Conservation (phyloP, 2,329 filamentous ascomycete genomes). For the Helminthosporium solani region DNA sequence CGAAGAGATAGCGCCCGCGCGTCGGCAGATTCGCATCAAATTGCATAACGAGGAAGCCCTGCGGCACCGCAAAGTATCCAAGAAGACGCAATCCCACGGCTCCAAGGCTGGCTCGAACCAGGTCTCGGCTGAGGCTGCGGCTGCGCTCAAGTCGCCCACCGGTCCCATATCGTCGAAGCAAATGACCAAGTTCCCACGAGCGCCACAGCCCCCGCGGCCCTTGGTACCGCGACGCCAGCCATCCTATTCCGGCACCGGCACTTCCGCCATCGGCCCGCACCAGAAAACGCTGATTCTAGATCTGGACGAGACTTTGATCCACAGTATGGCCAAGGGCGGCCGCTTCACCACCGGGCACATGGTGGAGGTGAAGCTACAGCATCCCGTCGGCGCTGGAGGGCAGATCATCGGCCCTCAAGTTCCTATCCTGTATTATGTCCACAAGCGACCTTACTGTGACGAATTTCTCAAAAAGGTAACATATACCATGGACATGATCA, state of each 20-base stretch:
- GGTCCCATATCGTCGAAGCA: slow-evolving; percentile 67
- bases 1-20: slow-evolving; percentile 67
- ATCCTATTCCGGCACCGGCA: slow-evolving; percentile 64
- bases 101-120: slow-evolving; percentile 26
- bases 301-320: slow-evolving; percentile 94
- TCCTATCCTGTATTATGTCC: slow-evolving; percentile 97
- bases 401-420: slow-evolving; percentile 79
- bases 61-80: slow-evolving; percentile 70
- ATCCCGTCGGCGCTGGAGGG: slow-evolving; percentile 66
- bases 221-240: slow-evolving; percentile 86
- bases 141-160: slow-evolving; percentile 88
- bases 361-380: slow-evolving; percentile 92
- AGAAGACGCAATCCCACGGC: slow-evolving; percentile 57
- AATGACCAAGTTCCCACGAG: slow-evolving; percentile 86
- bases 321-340: slow-evolving; percentile 95
- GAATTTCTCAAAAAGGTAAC: slow-evolving; percentile 86
- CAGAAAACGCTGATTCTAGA: slow-evolving; percentile 95
- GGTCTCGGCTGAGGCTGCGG: slow-evolving; percentile 51
- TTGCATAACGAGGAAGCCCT: slow-evolving; percentile 77
- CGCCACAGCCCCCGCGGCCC: slow-evolving; percentile 83
- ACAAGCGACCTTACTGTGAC: slow-evolving; percentile 95
- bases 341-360: slow-evolving; percentile 96
- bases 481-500: slow-evolving; percentile 20
- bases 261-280: slow-evolving; percentile 40
- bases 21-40: slow-evolving; percentile 87